phyloP scores from a whole-genome alignment of 352 stramenopile species.

The Globisporangium abappressorium region DNA sequence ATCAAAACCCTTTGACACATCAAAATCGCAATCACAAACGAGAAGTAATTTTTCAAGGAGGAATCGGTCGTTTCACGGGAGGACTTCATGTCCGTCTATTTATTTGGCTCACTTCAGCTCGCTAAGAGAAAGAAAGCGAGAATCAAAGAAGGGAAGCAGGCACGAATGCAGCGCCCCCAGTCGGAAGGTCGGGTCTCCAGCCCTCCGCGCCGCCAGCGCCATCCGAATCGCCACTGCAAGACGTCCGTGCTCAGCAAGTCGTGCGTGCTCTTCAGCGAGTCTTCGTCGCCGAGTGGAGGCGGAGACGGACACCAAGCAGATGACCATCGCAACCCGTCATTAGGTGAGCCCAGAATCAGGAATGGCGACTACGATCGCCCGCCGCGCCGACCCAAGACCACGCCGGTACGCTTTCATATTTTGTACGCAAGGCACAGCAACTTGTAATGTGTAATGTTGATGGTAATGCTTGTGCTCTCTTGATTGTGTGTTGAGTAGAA shows the following conservation, averaged over 20 bases:
- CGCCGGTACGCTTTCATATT: slow-evolving; percentile 22
- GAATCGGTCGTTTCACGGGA: neutral
- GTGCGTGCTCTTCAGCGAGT: slow-evolving; percentile 15
- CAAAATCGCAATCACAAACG: too few relatives aligned
- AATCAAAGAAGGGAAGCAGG: too few relatives aligned
- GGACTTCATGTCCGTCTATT: neutral
- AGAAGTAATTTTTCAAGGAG: neutral
- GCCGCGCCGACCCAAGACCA: slow-evolving; percentile 34
- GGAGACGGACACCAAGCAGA: neutral
- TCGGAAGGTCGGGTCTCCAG: slow-evolving; percentile 8
- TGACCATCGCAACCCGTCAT: neutral
- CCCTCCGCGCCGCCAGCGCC: neutral
- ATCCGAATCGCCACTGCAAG: slow-evolving; percentile 6
- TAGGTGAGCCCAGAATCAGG: neutral
- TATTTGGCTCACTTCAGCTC: neutral
- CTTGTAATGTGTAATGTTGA: neutral
- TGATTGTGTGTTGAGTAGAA: slow-evolving; percentile 24
- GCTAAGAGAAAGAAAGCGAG: neutral
- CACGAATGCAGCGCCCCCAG: slow-evolving; percentile 11
- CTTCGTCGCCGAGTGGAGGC: neutral
- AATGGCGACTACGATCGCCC: neutral
- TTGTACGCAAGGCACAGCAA: too few relatives aligned
- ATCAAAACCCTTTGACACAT: too few relatives aligned
- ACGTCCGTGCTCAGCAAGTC: slow-evolving; percentile 14
- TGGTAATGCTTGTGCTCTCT: neutral